phyloP scores from a whole-genome alignment of 768 basidiomycete species.

The Fomitopsis serialis region DNA sequence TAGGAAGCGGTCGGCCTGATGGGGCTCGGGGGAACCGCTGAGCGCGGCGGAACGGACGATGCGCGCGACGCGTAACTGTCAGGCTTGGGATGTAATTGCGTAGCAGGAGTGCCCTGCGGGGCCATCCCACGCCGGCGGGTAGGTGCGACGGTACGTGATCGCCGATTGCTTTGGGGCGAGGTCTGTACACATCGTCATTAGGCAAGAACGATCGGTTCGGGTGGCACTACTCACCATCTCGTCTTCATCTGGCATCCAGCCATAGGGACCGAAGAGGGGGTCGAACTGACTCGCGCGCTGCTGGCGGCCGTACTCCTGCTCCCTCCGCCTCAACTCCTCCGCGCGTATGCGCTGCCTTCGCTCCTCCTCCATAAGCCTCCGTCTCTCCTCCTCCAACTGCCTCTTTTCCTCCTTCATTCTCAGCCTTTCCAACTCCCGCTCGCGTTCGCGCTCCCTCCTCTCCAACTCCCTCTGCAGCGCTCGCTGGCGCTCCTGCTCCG shows the following conservation, averaged over 20 bases:
- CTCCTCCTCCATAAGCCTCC: conserved; percentile 14
- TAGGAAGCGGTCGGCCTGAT: neutral
- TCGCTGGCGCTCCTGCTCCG: conserved; percentile 6
- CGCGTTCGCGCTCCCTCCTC: neutral
- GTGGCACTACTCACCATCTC: conserved; percentile 7
- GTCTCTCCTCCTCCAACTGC: conserved; percentile 16
- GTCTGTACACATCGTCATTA: neutral
- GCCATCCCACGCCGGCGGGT: neutral
- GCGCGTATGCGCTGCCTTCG: conserved; percentile 12
- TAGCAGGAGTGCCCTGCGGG: conserved; percentile 1
- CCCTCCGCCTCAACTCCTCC: conserved; percentile 14
- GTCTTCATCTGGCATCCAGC: conserved; percentile 7
- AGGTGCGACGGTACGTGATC: neutral
- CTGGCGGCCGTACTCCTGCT: conserved; percentile 10
- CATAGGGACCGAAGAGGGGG: conserved; percentile 11
- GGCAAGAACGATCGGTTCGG: neutral
- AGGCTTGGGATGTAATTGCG: conserved; percentile 3
- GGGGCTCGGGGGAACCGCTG: neutral
- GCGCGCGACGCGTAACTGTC: neutral
- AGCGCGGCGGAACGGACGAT: neutral
- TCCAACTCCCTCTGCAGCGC: neutral
- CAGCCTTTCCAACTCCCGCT: conserved; percentile 7
- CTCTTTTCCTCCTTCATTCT: conserved; percentile 18
- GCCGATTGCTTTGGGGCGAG: conserved; percentile 7
- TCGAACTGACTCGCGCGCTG: conserved; percentile 9